phyloP scores from a whole-genome alignment of 2,329 filamentous ascomycete genomes.

The Colletotrichum musae region DNA sequence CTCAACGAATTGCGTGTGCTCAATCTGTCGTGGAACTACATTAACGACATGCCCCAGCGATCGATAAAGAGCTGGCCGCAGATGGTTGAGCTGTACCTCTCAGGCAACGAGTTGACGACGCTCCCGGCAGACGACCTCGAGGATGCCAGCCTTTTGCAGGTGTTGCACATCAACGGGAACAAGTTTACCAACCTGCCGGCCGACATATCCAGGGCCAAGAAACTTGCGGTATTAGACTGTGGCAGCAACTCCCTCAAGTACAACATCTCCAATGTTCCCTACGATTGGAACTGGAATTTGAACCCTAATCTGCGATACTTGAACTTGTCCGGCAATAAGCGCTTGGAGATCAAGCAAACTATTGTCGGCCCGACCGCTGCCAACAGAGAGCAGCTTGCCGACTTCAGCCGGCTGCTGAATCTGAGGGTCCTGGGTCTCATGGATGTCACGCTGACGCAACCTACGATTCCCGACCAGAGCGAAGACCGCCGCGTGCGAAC shows the following conservation, averaged over 20 bases:
- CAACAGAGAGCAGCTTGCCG: conserved; percentile 82
- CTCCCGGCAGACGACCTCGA: conserved; percentile 95
- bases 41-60: conserved; percentile 91
- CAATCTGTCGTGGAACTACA: conserved; percentile 94
- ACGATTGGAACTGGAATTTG: conserved; percentile 99
- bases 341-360: conserved; percentile 87
- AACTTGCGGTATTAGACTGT: conserved; percentile 91
- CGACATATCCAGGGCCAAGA: conserved; percentile 93
- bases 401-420: conserved; percentile 88
- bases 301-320: conserved; percentile 96
- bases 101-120: conserved; percentile 93
- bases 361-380: conserved; percentile 66
- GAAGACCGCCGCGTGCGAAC: conserved; percentile 96
- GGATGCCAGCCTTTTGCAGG: conserved; percentile 87
- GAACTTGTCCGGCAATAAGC: conserved; percentile 96
- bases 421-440: conserved; percentile 92
- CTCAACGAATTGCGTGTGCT: conserved; percentile 88
- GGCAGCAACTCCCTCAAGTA: conserved; percentile 97
- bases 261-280: conserved; percentile 98
- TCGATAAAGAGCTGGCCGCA: conserved; percentile 92
- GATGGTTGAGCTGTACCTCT: conserved; percentile 92
- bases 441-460: conserved; percentile 96
- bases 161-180: conserved; percentile 96
- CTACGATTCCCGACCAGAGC: conserved; percentile 93
- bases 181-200: conserved; percentile 97